These are phyloP conservation scores for Flaveria sonorensis DNA, from an alignment of 129 eudicot genomes.

Conservation along the genomic window DNA sequence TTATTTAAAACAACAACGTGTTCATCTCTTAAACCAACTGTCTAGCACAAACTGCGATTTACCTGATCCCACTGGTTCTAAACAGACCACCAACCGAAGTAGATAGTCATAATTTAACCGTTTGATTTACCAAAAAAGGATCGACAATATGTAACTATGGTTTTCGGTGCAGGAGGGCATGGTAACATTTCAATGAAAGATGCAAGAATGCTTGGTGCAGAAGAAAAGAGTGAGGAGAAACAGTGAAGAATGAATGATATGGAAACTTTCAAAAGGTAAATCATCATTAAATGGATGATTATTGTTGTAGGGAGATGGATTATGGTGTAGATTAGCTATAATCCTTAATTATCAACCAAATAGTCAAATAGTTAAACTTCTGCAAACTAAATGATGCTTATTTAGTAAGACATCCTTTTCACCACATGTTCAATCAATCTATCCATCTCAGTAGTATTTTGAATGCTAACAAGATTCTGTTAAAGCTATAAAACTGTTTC, in stretches of 20 bases:
- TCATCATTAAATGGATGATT: slow-evolving; percentile 24
- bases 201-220: slow-evolving; percentile 26
- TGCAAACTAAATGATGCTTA: slow-evolving; percentile 22
- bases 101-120: not conserved
- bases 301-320: slow-evolving; percentile 39
- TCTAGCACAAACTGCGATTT: too few relatives aligned
- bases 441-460: slow-evolving; percentile 12
- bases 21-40: too few relatives aligned
- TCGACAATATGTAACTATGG: not conserved
- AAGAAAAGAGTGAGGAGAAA: slow-evolving; percentile 36
- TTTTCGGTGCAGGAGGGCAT: slow-evolving; percentile 35
- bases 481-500: not conserved
- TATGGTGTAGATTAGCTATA: slow-evolving; percentile 33
- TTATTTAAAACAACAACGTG: not conserved
- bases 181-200: slow-evolving; percentile 25
- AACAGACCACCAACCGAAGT: not conserved
- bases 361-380: not conserved
- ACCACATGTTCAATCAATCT: slow-evolving; percentile 26
- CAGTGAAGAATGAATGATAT: slow-evolving; percentile 22
- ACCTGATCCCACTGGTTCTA: not conserved
- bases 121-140: not conserved
- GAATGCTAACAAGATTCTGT: slow-evolving; percentile 17
- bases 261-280: slow-evolving; percentile 24
- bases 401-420: slow-evolving; percentile 23
- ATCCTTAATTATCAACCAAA: slow-evolving; percentile 12